Base-by-base conservation (phyloP, 2,329 filamentous ascomycete genomes). In the Aspergillus pseudoviridinutans region DNA sequence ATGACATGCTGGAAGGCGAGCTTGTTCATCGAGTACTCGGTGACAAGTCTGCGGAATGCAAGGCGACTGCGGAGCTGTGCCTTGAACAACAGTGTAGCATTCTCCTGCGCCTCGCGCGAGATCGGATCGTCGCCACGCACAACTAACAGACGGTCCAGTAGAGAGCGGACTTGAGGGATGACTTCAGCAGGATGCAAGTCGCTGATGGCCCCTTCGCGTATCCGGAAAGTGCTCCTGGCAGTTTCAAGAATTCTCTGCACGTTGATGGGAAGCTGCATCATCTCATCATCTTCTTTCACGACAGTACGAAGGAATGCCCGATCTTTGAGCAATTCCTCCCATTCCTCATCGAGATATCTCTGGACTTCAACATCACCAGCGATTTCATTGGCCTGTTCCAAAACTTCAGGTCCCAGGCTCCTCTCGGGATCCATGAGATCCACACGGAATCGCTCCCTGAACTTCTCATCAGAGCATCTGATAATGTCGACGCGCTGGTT, bases 201-300 rank as follows among this genome's bases (percentile, higher is more conserved):
- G 73, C 93, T 97, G 64, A 92, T 87, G 59, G 89, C 87, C 50
- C 87, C 86, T 57, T 91, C 89, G 64, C 92, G 92, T 66, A 97
- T 90, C 64, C 91, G 89, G 81, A 99, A 97, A 47, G 93, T 88
- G 64, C 90, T 88, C 76, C 91, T 92, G 0, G 94, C 91, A 53
- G 89, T 92, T 69, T 96, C 89, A 57, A 99, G 90, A 70, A 99
- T 91, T 66, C 94, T 90, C 53, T 87, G 83, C 61, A 97, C 84
- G 73, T 99, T 99, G 64, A 99, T 85, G 22, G 94, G 94, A 57
- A 99, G 81, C 69, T 97, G 92, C 83, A 96, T 91, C 73, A 84
- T 85, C 66, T 94, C 89, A 50, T 94, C 90, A 53, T 91, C 88
- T 73, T 91, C 88, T 75, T 89, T 80, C 66, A 86, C 88, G 64